Percentiles rank a stretch among this genome's conserved stretches.
These are phyloP conservation scores for Debaryomyces udenii DNA, from an alignment of 1,139 yeast genomes.

Conservation along the genomic window DNA sequence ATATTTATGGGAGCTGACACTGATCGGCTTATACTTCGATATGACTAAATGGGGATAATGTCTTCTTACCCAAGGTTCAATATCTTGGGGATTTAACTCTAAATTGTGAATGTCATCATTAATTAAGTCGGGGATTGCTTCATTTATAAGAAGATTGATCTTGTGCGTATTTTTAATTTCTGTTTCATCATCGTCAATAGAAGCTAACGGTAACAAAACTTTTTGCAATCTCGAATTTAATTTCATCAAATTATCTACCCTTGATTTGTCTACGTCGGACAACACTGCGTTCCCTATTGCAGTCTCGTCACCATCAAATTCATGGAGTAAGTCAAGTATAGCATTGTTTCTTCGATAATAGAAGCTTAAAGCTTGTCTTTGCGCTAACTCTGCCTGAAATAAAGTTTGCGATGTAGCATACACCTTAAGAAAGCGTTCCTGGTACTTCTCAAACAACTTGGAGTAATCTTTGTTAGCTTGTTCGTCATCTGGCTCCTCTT, in stretches of 20 bases:
- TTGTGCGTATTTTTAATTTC: slow-evolving; percentile 14
- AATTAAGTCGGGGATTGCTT: slow-evolving; percentile 41
- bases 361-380: slow-evolving; percentile 37
- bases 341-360: slow-evolving; percentile 46
- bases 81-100: slow-evolving; percentile 44
- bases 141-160: slow-evolving; percentile 26
- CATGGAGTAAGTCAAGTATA: slow-evolving; percentile 32
- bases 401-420: slow-evolving; percentile 29
- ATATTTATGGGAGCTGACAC: slow-evolving; percentile 15
- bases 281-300: slow-evolving; percentile 10
- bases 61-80: slow-evolving; percentile 44
- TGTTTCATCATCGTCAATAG: slow-evolving; percentile 9
- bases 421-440: slow-evolving; percentile 28
- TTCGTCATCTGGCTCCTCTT: background rate
- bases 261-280: slow-evolving; percentile 15
- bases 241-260: slow-evolving; percentile 28
- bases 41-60: slow-evolving; percentile 39
- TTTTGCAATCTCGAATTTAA: slow-evolving; percentile 27
- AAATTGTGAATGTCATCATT: slow-evolving; percentile 39
- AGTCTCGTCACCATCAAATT: slow-evolving; percentile 19
- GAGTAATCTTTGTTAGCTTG: slow-evolving; percentile 20
- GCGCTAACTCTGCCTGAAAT: slow-evolving; percentile 35
- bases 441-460: slow-evolving; percentile 30
- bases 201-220: slow-evolving; percentile 19
- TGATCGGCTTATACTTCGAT: slow-evolving; percentile 39